Base-by-base conservation (phyloP, 208 protist species). In the Trypanosoma caninum region DNA sequence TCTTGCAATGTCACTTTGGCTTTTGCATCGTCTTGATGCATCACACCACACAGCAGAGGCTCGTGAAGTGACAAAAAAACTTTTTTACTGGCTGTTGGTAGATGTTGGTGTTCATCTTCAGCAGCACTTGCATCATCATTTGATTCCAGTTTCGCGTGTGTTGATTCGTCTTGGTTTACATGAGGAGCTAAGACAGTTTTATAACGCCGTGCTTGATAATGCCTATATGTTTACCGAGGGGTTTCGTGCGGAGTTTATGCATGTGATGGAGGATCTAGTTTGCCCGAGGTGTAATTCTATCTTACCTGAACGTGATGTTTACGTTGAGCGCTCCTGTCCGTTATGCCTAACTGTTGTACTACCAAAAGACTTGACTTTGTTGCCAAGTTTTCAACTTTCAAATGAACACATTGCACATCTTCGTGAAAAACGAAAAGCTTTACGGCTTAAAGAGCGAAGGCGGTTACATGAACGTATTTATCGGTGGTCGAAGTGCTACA, bases 61-160 rank as follows among this genome's bases (percentile, higher is more conserved):
- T 2, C 61, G 70, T 10, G 77, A 80, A 14, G 81, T 95, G 8
- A 74, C 85, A 9, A 70, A 65, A 13, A 83, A 84, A 60, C 47
- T 95, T 31, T 92, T 92, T 52, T 76, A 72, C 23, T 95, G 88
- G 88, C 65, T 95, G 42, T 66, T 95, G 31, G 74, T 74, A 2
- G 85, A 91, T 52, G 84, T 92, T 13, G 88, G 85, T 27, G 38
- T 95, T 11, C 88, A 95, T 61, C 58, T 92, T n/a, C 80, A 87
- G 20, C 73, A 80, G 9, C 46, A 68, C 9, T 59, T 92, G 56
- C 85, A 92, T 55, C 78, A 75, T 53, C 78, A 92, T 56, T 61
- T 95, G 7, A 71, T 89, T 20, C 83, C 88, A 9, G 78, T 74
- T 30, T 72, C 83, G 9, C 80, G 88, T 14, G 76, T 84, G 48